A percentile compares a stretch with the other conserved stretches of the same genome.
phyloP scores from a whole-genome alignment of 1,284 basidiomycete genomes.

The Ustilago cynodontis region DNA sequence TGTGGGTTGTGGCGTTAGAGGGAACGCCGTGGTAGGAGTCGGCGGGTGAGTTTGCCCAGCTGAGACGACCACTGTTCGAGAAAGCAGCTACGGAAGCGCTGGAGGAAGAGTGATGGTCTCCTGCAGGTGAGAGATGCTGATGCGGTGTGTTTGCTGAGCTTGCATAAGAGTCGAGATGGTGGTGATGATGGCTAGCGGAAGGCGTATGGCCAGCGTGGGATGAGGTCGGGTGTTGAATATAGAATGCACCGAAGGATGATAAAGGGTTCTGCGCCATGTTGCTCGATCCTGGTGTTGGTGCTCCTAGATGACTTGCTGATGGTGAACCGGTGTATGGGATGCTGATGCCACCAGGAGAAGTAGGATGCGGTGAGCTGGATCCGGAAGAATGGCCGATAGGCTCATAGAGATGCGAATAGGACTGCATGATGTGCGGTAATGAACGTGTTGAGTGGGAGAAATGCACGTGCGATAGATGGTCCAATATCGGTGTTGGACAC shows the following conservation, averaged over 20 bases:
- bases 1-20: constrained; percentile 51
- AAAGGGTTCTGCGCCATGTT: constrained; percentile 25
- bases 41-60: constrained; percentile 52
- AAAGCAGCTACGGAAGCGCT: constrained; percentile 46
- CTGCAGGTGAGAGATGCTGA: constrained; percentile 45
- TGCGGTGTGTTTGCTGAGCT: constrained; percentile 47
- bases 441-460: background rate
- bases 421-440: constrained; percentile 28
- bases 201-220: constrained; percentile 18
- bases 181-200: constrained; percentile 14
- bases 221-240: constrained; percentile 44
- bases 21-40: constrained; percentile 51
- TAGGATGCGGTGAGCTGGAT: constrained; percentile 34
- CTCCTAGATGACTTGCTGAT: constrained; percentile 29
- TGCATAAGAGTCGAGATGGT: constrained; percentile 43
- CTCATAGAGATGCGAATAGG: constrained; percentile 53
- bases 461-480: background rate
- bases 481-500: background rate
- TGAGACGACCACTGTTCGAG: constrained; percentile 51
- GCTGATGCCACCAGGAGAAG: constrained; percentile 49
- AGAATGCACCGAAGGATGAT: constrained; percentile 53
- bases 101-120: constrained; percentile 51
- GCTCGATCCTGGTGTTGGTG: constrained; percentile 23
- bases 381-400: constrained; percentile 28
- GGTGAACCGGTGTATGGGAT: constrained; percentile 46